Base-by-base conservation (phyloP, 164 flowering plant species). In the Piper longum region DNA sequence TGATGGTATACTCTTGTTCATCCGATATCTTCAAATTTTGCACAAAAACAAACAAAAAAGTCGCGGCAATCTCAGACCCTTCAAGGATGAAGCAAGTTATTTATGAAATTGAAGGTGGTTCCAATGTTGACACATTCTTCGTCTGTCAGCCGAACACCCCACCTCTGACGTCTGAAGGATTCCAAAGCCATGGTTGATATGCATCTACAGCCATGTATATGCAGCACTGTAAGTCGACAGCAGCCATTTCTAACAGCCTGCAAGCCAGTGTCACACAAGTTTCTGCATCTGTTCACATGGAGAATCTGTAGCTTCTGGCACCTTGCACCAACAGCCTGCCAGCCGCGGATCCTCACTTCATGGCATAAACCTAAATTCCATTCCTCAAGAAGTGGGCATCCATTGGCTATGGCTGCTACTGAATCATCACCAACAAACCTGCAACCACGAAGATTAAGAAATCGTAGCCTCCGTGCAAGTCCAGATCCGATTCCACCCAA, bases 281-380 rank as follows among this genome's bases (percentile, higher is more conserved):
- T 79, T 51, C 76, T 68, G 64, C 91, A 89, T 7, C 87, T 70
- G 63, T 80, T 82, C 72, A 85, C 87, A 73, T 89, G 85, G 43
- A 89, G 86, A 41, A 60, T 71, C 77, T 79, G 74, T 75, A 86
- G 64, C 18, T 82, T 81, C 51, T 57, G 43, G 68, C 90, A 86
- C 71, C 75, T 66, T 14, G 60, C 19, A 42, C 82, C 91, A 48
- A 89, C 80, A 3, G 90, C 78, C 54, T 73, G 66, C 89, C 92
- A 89, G 3, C 90, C 92, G 7, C 66, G 16, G 45, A 78, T 39
- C 65, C 70, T 75, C 44, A 88, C 71, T 60, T 73, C 83, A 51
- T 77, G 85, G 62, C 89, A 88, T 39, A 76, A 36, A 4, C 83
- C 79, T 59, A 88, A 66, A 76, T 77, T 86, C 90, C 92, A 86